Conservation (phyloP, 106 monocot genomes). For the Dendrobium huoshanense region DNA sequence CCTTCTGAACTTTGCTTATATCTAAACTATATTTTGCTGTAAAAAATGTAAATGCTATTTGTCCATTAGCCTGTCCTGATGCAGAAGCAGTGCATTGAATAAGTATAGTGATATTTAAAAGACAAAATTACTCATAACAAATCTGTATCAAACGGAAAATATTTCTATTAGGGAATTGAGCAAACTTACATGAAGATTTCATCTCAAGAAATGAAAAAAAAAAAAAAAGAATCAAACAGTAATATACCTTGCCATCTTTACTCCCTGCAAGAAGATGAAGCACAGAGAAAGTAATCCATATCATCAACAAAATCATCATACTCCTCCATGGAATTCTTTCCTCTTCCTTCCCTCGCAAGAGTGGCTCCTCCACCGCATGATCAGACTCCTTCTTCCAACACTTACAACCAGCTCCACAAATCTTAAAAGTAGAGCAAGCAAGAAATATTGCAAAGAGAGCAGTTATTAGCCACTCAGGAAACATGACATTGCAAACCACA, state of each 20-base stretch:
- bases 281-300: constrained; percentile 69
- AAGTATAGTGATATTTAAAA: too few relatives aligned
- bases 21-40: too few relatives aligned
- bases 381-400: constrained; percentile 57
- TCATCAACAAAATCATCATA: constrained; percentile 35
- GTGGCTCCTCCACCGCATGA: constrained; percentile 14
- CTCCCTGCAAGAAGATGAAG: constrained; percentile 48
- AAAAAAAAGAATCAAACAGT: too few relatives aligned
- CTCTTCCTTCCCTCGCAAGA: constrained; percentile 13
- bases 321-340: constrained; percentile 33
- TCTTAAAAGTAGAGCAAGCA: constrained; percentile 51
- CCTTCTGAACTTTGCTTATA: too few relatives aligned
- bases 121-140: too few relatives aligned
- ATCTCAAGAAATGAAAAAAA: too few relatives aligned
- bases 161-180: too few relatives aligned
- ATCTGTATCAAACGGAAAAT: too few relatives aligned
- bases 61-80: too few relatives aligned
- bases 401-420: constrained; percentile 35
- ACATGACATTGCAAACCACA: constrained; percentile 62
- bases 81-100: too few relatives aligned
- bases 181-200: too few relatives aligned
- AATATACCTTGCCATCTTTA: constrained; percentile 39
- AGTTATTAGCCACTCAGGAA: constrained; percentile 82
- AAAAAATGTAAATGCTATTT: too few relatives aligned
- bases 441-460: constrained; percentile 47